Percentiles rank a stretch among this genome's conserved stretches.
These are phyloP conservation scores for Deinandra increscens DNA, from an alignment of 129 eudicot genomes.

Conservation along the genomic window DNA sequence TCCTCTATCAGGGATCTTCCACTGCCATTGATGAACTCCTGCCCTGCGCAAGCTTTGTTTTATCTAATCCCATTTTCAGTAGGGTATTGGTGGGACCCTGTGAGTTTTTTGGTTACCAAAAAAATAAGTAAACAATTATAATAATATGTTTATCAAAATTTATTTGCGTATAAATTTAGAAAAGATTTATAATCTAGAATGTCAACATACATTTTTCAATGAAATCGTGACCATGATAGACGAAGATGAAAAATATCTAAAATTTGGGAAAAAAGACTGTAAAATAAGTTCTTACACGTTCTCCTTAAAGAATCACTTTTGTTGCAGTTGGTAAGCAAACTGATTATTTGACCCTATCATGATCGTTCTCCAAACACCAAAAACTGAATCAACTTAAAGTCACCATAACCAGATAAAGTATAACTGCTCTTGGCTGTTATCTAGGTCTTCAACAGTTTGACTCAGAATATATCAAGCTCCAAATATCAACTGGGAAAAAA, in stretches of 20 bases:
- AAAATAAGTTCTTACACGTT: background rate
- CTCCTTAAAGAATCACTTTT: background rate
- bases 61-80: too few relatives aligned
- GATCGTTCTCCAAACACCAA: background rate
- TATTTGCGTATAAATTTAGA: background rate
- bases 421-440: constrained; percentile 22
- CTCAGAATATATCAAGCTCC: constrained; percentile 71
- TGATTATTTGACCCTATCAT: background rate
- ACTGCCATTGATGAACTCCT: too few relatives aligned
- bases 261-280: background rate
- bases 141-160: background rate
- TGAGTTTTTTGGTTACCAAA: too few relatives aligned
- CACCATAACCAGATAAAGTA: constrained; percentile 13
- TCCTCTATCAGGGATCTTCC: too few relatives aligned
- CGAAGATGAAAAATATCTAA: background rate
- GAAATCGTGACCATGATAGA: background rate
- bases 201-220: background rate
- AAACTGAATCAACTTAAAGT: background rate
- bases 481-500: constrained; percentile 76
- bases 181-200: background rate
- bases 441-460: constrained; percentile 72
- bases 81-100: too few relatives aligned
- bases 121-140: too few relatives aligned
- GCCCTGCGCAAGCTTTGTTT: too few relatives aligned
- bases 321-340: background rate